A percentile compares a stretch with the other conserved stretches of the same genome.
These are phyloP conservation scores for Aureobasidium melanogenum DNA, from an alignment of 2,329 filamentous ascomycete genomes.

Conservation along the genomic window DNA sequence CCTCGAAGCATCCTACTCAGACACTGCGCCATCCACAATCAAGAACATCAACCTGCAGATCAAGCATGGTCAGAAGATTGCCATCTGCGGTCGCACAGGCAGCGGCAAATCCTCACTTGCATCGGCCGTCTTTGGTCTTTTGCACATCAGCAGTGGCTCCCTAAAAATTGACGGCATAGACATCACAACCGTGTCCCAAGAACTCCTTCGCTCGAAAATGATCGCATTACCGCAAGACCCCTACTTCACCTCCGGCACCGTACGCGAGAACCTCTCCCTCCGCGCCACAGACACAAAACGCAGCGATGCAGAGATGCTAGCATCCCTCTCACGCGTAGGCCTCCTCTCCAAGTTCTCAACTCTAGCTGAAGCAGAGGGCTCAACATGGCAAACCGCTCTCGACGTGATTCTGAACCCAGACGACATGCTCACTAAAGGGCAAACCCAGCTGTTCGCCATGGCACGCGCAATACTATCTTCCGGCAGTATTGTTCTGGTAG, in stretches of 20 bases:
- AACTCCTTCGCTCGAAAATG: slow-evolving; percentile 38
- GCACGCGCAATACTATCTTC: slow-evolving; percentile 38
- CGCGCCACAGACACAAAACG: slow-evolving; percentile 18
- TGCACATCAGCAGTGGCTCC: slow-evolving; percentile 35
- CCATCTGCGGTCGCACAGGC: slow-evolving; percentile 46
- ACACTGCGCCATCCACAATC: slow-evolving; percentile 30
- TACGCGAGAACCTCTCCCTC: slow-evolving; percentile 44
- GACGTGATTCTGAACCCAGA: slow-evolving; percentile 11
- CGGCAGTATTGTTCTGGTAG: slow-evolving; percentile 36
- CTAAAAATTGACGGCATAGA: slow-evolving; percentile 42
- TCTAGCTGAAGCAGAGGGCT: slow-evolving; percentile 18
- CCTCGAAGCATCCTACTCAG: slow-evolving; percentile 32
- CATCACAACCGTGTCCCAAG: slow-evolving; percentile 34
- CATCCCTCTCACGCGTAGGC: slow-evolving; percentile 39
- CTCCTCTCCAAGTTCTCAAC: slow-evolving; percentile 33
- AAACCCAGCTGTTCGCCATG: slow-evolving; percentile 43
- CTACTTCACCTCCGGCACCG: slow-evolving; percentile 39
- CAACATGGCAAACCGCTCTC: neutral
- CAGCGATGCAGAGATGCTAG: slow-evolving; percentile 32
- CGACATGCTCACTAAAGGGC: slow-evolving; percentile 33
- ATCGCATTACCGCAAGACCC: slow-evolving; percentile 45
- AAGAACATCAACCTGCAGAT: slow-evolving; percentile 40
- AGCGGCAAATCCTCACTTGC: slow-evolving; percentile 46
- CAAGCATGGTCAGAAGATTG: slow-evolving; percentile 39
- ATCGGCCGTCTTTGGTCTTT: slow-evolving; percentile 40